A percentile compares a stretch with the other conserved stretches of the same genome.
These are phyloP conservation scores for Parmelia sp. DNA, from an alignment of 495 filamentous ascomycete genomes.

Conservation along the genomic window DNA sequence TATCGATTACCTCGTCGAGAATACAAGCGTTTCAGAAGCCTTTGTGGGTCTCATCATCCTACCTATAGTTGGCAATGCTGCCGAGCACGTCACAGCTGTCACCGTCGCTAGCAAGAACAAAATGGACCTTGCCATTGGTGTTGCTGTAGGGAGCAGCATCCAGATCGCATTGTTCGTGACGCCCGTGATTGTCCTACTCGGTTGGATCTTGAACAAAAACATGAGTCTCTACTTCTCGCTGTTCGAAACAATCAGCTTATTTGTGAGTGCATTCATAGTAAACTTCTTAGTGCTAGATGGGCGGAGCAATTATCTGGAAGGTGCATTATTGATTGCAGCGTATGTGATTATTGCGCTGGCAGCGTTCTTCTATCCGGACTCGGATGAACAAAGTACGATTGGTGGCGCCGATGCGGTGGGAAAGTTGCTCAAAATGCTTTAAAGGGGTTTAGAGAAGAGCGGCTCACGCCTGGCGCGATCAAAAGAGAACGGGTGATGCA, in stretches of 20 bases:
- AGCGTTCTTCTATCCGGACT: constrained; percentile 58
- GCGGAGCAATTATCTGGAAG: constrained; percentile 82
- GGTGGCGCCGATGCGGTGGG: constrained; percentile 32
- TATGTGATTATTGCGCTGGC: constrained; percentile 74
- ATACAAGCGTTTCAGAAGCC: constrained; percentile 60
- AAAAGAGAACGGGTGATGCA: not conserved
- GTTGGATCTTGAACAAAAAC: constrained; percentile 72
- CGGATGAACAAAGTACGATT: constrained; percentile 41
- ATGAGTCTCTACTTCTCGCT: constrained; percentile 90
- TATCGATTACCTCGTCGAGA: constrained; percentile 64
- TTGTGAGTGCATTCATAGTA: constrained; percentile 76
- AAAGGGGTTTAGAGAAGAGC: constrained; percentile 46
- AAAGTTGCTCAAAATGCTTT: constrained; percentile 55
- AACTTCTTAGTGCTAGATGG: constrained; percentile 89
- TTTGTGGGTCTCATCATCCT: constrained; percentile 87
- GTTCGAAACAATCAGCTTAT: constrained; percentile 82
- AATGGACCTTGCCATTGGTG: constrained; percentile 90
- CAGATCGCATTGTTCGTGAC: constrained; percentile 89
- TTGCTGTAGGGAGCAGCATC: constrained; percentile 81
- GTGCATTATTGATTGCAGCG: constrained; percentile 69
- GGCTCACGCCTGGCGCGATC: not conserved
- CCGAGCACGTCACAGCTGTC: constrained; percentile 86
- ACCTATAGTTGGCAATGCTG: constrained; percentile 87
- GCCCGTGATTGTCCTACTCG: constrained; percentile 80
- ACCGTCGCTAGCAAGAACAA: constrained; percentile 89